Percentiles rank a stretch among this genome's conserved stretches.
These are phyloP conservation scores for Penicillium vulpinum DNA, from an alignment of 2,329 filamentous ascomycete genomes.

Conservation along the genomic window DNA sequence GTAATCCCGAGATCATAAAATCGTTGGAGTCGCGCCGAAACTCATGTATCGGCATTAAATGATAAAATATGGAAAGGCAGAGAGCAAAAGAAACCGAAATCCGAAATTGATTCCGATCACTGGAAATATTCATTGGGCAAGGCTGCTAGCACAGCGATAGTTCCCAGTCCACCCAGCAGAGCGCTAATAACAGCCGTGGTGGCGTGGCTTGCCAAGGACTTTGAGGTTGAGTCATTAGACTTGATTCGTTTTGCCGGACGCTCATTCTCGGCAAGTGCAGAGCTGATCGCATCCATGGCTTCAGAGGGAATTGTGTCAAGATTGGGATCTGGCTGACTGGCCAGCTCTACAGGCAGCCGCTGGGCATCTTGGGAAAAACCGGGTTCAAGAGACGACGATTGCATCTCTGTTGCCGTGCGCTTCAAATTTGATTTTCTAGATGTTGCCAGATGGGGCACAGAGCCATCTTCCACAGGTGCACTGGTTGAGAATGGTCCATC, in stretches of 20 bases:
- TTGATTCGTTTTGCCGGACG: constrained; percentile 33
- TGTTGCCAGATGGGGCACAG: no score
- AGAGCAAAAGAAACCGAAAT: not conserved
- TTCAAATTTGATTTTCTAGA: constrained; percentile 20
- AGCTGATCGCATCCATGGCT: constrained; percentile 11
- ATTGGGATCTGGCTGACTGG: constrained; percentile 16
- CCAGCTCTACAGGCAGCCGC: constrained; percentile 13
- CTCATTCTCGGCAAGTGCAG: constrained; percentile 19
- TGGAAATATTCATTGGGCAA: constrained; percentile 47
- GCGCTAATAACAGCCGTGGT: constrained; percentile 43
- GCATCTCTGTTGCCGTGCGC: constrained; percentile 35
- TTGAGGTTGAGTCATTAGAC: constrained; percentile 14
- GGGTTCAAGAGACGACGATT: constrained; percentile 7
- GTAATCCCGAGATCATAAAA: constrained; percentile 4
- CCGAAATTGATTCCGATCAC: constrained; percentile 17
- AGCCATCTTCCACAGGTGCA: not conserved
- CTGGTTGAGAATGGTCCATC: constrained; percentile 23
- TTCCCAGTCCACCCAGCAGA: constrained; percentile 44
- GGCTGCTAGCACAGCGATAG: constrained; percentile 42
- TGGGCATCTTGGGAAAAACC: constrained; percentile 28
- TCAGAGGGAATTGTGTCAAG: constrained; percentile 10
- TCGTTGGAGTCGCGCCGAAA: constrained; percentile 5
- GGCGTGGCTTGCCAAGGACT: constrained; percentile 38
- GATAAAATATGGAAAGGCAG: not conserved
- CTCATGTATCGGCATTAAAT: not conserved